Percentiles rank a stretch among this genome's conserved stretches.
Conservation (phyloP, 331 rosid species). For the Spiraea crenata region DNA sequence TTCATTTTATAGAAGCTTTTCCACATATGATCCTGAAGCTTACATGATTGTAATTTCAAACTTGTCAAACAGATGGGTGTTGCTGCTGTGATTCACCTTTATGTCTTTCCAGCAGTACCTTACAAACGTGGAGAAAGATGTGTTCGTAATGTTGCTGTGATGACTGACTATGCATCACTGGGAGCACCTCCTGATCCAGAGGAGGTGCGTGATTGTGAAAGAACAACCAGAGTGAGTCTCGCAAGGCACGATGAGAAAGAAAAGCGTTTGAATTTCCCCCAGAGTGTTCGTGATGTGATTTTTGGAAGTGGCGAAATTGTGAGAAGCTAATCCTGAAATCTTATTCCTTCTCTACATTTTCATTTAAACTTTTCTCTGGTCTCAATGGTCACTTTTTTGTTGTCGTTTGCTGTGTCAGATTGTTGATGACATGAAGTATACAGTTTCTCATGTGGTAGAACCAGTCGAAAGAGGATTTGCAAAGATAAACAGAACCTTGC, state of each 20-base stretch:
- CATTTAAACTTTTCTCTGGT: conserved; percentile 16
- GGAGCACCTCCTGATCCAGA: conserved; percentile 86
- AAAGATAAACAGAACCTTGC: conserved; percentile 69
- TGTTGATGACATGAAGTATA: conserved; percentile 95
- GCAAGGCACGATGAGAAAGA: conserved; percentile 61
- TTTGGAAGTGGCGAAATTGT: conserved; percentile 97
- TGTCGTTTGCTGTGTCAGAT: conserved; percentile 49
- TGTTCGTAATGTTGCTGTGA: conserved; percentile 87
- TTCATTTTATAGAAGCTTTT: neutral
- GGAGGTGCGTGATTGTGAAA: conserved; percentile 89
- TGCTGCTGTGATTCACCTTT: conserved; percentile 92
- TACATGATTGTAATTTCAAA: conserved; percentile 24
- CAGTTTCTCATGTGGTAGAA: conserved; percentile 91
- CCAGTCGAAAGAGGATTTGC: conserved; percentile 96
- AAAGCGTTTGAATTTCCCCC: conserved; percentile 72
- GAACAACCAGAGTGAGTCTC: conserved; percentile 51
- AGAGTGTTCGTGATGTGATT: conserved; percentile 86
- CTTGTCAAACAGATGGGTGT: conserved; percentile 83
- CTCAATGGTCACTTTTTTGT: conserved; percentile 16
- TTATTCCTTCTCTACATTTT: neutral
- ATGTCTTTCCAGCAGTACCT: conserved; percentile 91
- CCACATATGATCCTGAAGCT: conserved; percentile 17
- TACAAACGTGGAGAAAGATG: conserved; percentile 98
- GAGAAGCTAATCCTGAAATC: conserved; percentile 26
- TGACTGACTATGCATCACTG: conserved; percentile 85